A percentile compares a stretch with the other conserved stretches of the same genome.
These are phyloP conservation scores for Cercospora nicotianae DNA, from an alignment of 2,329 filamentous ascomycete genomes.

Conservation along the genomic window DNA sequence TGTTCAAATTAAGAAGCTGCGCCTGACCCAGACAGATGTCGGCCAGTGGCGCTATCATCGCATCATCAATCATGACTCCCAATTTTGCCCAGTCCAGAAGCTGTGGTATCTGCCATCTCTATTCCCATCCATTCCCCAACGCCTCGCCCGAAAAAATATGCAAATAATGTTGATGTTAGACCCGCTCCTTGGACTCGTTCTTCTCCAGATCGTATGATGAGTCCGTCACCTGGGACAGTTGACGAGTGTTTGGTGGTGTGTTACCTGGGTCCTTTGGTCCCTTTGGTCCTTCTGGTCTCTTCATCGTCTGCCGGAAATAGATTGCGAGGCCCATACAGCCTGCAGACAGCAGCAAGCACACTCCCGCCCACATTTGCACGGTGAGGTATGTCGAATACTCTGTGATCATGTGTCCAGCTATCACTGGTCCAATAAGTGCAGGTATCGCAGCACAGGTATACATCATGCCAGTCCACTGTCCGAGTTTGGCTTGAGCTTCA, in stretches of 20 bases:
- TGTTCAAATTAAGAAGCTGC: not conserved
- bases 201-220: not conserved
- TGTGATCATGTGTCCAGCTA: constrained; percentile 50
- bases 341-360: constrained; percentile 44
- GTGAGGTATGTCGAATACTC: constrained; percentile 45
- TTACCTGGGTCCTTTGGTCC: not conserved
- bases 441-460: constrained; percentile 49
- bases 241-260: not conserved
- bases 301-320: constrained; percentile 16
- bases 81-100: not conserved
- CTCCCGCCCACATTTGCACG: constrained; percentile 51
- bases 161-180: not conserved
- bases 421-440: constrained; percentile 50
- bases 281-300: not conserved
- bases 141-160: not conserved
- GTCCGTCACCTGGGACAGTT: not conserved
- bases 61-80: constrained; percentile 11
- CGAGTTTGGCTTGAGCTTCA: constrained; percentile 44
- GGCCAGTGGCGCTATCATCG: constrained; percentile 11
- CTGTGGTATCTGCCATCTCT: not conserved
- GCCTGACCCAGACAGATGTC: constrained; percentile 12
- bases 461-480: constrained; percentile 57
- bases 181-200: not conserved
- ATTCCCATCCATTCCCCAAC: not conserved
- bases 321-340: constrained; percentile 43